Conservation (phyloP, 1,284 basidiomycete genomes). For the Puccinia horiana region DNA sequence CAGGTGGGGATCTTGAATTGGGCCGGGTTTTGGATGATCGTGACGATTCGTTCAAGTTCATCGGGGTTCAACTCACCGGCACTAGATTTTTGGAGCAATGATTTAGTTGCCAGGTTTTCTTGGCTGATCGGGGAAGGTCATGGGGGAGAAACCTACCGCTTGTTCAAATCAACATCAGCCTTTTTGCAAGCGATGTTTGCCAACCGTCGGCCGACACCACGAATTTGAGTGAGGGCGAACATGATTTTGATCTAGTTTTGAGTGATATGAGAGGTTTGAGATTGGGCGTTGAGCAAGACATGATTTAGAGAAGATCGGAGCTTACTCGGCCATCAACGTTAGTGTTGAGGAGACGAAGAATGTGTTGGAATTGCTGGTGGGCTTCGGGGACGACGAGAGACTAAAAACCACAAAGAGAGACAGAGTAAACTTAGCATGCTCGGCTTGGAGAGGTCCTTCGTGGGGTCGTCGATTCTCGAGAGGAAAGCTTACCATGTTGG, state of each 20-base stretch:
- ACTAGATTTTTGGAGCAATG: constrained; percentile 61
- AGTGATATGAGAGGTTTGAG: background rate
- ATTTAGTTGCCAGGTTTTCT: too few species aligned
- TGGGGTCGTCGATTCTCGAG: background rate
- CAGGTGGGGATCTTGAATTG: constrained; percentile 99
- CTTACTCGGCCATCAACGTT: constrained; percentile 98
- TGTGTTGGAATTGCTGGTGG: constrained; percentile 84
- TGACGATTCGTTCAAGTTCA: constrained; percentile 98
- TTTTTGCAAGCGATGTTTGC: constrained; percentile 99
- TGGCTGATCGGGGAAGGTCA: background rate
- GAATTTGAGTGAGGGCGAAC: constrained; percentile 71
- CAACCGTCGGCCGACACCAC: constrained; percentile 98
- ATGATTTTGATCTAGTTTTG: constrained; percentile 50
- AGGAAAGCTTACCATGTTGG: constrained; percentile 7
- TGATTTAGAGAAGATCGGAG: constrained; percentile 60
- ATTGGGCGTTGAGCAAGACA: background rate
- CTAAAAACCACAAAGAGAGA: constrained; percentile 60
- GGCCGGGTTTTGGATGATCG: constrained; percentile 98
- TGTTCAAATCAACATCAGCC: constrained; percentile 97
- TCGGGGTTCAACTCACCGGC: constrained; percentile 92
- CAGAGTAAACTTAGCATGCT: background rate
- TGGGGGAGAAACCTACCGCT: constrained; percentile 76
- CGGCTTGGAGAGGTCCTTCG: background rate
- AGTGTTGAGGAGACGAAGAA: constrained; percentile 97
- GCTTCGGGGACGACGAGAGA: constrained; percentile 90